Evolutionary conservation across 805 yeast genomes (phyloP).

Genomic region (Tetrapisispora pingtungensis): DNA sequence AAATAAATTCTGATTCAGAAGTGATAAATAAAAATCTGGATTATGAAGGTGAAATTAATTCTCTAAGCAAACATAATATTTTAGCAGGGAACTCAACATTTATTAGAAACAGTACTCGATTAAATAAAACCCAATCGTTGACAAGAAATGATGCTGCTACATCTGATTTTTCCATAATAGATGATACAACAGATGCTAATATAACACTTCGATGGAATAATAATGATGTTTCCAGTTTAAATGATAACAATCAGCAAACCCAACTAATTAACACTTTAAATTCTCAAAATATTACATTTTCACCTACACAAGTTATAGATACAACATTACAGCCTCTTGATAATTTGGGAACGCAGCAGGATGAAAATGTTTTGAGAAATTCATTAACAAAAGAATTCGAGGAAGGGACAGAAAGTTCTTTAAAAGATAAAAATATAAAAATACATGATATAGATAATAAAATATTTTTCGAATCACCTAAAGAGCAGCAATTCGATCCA

Average conservation of each 20-base stretch:
- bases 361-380: background rate
- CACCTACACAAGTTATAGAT: conserved; percentile 1
- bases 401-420: background rate
- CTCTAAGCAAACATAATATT: background rate
- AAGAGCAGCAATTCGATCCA: conserved; percentile 6
- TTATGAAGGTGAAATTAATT: background rate
- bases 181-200: conserved; percentile 14
- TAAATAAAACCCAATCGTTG: background rate
- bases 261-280: conserved; percentile 12
- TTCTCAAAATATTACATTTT: conserved; percentile 6
- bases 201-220: conserved; percentile 12
- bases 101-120: no score
- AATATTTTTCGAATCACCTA: conserved; percentile 3
- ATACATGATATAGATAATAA: background rate
- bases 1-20: conserved; percentile 2
- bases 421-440: background rate
- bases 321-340: background rate
- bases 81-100: background rate
- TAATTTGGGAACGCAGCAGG: background rate
- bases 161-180: conserved; percentile 8
- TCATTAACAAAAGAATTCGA: background rate
- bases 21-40: background rate
- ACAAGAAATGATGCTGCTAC: background rate
- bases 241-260: conserved; percentile 12
- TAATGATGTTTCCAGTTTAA: conserved; percentile 3